Percentiles rank a stretch among this genome's conserved stretches.
These are phyloP conservation scores for Dothiorella sarmentorum DNA, from an alignment of 2,329 filamentous ascomycete genomes.

Conservation along the genomic window DNA sequence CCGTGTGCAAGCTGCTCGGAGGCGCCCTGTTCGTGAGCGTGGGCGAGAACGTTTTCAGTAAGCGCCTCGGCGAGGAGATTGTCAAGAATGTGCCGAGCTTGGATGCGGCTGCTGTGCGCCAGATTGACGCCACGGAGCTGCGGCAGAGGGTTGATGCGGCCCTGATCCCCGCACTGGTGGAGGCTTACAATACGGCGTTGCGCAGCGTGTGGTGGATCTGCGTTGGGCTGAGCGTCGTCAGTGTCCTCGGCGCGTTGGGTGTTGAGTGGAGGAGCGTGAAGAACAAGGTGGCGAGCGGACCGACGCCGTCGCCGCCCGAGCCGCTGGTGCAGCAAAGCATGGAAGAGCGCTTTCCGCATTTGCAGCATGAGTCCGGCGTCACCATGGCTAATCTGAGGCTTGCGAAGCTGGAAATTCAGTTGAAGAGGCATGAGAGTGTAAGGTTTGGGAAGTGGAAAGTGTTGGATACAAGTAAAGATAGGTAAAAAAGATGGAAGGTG, in stretches of 20 bases:
- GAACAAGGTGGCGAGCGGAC: not conserved
- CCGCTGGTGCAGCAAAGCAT: too few relatives aligned
- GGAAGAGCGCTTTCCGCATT: too few relatives aligned
- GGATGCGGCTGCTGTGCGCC: not conserved
- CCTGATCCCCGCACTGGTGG: not conserved
- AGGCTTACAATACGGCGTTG: not conserved
- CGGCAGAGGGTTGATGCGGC: not conserved
- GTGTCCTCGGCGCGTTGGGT: not conserved
- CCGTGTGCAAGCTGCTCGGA: conserved; percentile 44
- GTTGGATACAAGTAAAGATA: too few relatives aligned
- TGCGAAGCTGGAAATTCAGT: too few relatives aligned
- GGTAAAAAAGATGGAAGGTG: too few relatives aligned
- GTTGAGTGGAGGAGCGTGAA: not conserved
- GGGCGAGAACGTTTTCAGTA: conserved; percentile 40
- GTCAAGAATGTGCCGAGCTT: conserved; percentile 30
- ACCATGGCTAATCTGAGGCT: too few relatives aligned
- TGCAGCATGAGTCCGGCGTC: too few relatives aligned
- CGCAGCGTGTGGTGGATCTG: not conserved
- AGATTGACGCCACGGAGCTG: not conserved
- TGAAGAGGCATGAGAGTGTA: too few relatives aligned
- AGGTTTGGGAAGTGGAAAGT: too few relatives aligned
- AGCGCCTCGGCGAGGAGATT: conserved; percentile 31
- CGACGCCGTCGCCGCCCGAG: too few relatives aligned
- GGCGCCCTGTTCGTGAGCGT: conserved; percentile 39
- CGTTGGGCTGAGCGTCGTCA: not conserved